phyloP scores from a whole-genome alignment of 2,329 filamentous ascomycete species.

The Colletotrichum limetticola region DNA sequence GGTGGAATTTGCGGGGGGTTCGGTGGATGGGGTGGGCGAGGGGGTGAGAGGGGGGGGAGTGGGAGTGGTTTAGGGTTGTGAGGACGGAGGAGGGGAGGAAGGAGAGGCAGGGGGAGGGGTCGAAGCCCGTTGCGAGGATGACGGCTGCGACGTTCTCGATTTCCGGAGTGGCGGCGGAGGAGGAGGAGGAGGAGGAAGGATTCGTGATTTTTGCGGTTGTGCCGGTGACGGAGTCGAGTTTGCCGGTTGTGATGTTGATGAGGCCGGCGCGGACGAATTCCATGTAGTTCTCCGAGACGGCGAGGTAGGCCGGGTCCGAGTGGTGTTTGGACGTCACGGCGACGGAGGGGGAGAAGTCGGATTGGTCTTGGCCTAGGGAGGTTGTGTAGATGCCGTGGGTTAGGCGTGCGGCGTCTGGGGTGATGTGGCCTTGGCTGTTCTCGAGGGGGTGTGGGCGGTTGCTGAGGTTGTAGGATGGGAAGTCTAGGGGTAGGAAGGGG shows the following conservation, averaged over 20 bases:
- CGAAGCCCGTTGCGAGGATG: slow-evolving; percentile 81
- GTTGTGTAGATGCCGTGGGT: slow-evolving; percentile 63
- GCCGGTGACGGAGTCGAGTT: slow-evolving; percentile 50
- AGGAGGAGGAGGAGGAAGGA: slow-evolving; percentile 38
- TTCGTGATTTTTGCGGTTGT: slow-evolving; percentile 49
- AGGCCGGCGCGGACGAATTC: slow-evolving; percentile 77
- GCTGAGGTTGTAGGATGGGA: slow-evolving; percentile 76
- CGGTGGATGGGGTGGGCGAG: slow-evolving; percentile 76
- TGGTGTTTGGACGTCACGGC: slow-evolving; percentile 50
- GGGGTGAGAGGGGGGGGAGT: slow-evolving; percentile 65
- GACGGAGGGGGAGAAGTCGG: slow-evolving; percentile 54
- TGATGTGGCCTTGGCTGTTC: slow-evolving; percentile 74
- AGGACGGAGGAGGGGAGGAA: slow-evolving; percentile 71
- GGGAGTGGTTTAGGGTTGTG: slow-evolving; percentile 66
- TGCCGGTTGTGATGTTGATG: slow-evolving; percentile 64
- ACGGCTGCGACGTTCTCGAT: slow-evolving; percentile 72
- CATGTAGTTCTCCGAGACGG: slow-evolving; percentile 77
- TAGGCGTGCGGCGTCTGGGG: slow-evolving; percentile 64
- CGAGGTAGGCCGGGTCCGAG: slow-evolving; percentile 70
- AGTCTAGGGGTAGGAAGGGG: slow-evolving; percentile 77
- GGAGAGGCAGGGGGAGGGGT: slow-evolving; percentile 69
- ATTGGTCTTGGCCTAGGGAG: slow-evolving; percentile 65
- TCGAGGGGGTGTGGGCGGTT: slow-evolving; percentile 68
- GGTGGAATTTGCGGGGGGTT: too few species aligned
- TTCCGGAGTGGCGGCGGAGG: neutral